Evolutionary conservation across 306 rosid species (phyloP).

Genomic region (Hippophae rhamnoides): DNA sequence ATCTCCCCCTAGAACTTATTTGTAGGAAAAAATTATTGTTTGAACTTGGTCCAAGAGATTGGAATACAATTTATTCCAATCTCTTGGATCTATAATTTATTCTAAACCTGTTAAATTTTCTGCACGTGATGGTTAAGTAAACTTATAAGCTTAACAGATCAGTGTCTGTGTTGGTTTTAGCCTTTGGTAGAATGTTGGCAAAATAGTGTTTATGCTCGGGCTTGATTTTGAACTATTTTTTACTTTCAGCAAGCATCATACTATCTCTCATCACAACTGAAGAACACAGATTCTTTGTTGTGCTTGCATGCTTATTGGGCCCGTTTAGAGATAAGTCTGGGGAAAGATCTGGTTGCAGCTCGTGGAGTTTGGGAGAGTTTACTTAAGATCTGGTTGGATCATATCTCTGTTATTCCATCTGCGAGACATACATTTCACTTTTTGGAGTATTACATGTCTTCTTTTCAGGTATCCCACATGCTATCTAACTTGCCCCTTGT

Average conservation of each 20-base stretch:
- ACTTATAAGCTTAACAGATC: too few relatives aligned
- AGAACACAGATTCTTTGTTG: conserved; percentile 61
- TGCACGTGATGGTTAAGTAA: too few relatives aligned
- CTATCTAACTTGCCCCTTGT: conserved; percentile 1
- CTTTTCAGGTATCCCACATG: not conserved
- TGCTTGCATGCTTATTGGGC: conserved; percentile 87
- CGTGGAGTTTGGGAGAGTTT: conserved; percentile 89
- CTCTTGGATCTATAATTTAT: too few relatives aligned
- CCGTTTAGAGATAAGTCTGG: conserved; percentile 54
- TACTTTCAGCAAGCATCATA: conserved; percentile 63
- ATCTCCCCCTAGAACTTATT: too few relatives aligned
- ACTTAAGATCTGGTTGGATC: conserved; percentile 67
- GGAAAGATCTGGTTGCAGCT: conserved; percentile 57
- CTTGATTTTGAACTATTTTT: conserved; percentile 22
- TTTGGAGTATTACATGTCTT: not conserved
- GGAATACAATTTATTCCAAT: too few relatives aligned
- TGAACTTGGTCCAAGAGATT: too few relatives aligned
- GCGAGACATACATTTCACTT: not conserved
- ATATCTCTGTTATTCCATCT: conserved; percentile 5
- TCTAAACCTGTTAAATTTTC: too few relatives aligned
- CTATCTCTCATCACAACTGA: conserved; percentile 67
- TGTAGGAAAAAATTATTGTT: too few relatives aligned
- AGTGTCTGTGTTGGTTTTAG: too few relatives aligned
- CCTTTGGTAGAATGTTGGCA: too few relatives aligned
- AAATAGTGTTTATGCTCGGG: conserved; percentile 9